Conservation (phyloP, 257 asterid genomes). For the Nicotiana tomentosiformis region DNA sequence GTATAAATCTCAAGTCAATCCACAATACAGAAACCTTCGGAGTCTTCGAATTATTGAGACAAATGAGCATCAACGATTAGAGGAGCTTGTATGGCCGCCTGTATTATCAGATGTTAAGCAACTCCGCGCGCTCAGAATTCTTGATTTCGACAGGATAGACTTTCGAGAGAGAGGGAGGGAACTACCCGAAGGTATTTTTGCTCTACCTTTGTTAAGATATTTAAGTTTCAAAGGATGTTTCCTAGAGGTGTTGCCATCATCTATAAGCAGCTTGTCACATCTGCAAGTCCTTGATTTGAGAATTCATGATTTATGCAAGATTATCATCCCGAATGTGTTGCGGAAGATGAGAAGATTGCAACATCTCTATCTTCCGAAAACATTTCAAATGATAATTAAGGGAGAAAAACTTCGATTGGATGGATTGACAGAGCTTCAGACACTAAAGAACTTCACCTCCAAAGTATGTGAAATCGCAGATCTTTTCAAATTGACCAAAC, state of each 20-base stretch:
- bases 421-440: conserved; percentile 14
- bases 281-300: conserved; percentile 30
- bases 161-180: not conserved
- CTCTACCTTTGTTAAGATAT: conserved; percentile 13
- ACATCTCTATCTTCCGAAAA: conserved; percentile 22
- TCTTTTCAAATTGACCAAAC: conserved; percentile 2
- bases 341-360: conserved; percentile 7
- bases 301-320: not conserved
- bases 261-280: conserved; percentile 5
- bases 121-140: not conserved
- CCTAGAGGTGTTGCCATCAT: conserved; percentile 14
- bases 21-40: not conserved
- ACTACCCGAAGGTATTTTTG: not conserved
- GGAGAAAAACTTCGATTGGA: conserved; percentile 6
- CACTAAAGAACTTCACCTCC: conserved; percentile 20
- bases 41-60: conserved; percentile 15
- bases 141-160: conserved; percentile 11
- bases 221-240: conserved; percentile 26
- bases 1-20: not conserved
- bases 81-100: not conserved
- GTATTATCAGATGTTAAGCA: not conserved
- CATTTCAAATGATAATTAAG: not conserved
- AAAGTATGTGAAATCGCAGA: not conserved
- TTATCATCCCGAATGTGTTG: conserved; percentile 3
- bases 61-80: not conserved